These are phyloP conservation scores for Talaromyces trachyspermus DNA, from an alignment of 495 filamentous ascomycete genomes.

Conservation along the genomic window DNA sequence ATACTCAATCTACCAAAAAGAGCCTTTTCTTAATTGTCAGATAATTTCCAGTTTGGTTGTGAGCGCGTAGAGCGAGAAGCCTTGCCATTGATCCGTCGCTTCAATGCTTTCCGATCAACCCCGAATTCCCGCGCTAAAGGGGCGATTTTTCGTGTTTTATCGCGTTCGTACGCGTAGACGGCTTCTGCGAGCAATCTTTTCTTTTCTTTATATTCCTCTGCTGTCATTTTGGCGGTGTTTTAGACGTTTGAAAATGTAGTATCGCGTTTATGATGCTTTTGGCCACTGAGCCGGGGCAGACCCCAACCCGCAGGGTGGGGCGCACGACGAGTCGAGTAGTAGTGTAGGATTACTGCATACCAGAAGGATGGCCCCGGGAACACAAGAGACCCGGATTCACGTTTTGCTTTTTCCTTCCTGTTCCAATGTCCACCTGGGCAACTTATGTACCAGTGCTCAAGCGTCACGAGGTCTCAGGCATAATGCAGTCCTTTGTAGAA, in stretches of 20 bases:
- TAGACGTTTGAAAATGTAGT: not conserved
- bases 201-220: not conserved
- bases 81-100: not conserved
- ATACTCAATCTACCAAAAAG: not conserved
- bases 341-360: not conserved
- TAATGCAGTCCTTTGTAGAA: constrained; percentile 1
- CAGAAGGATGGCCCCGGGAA: not conserved
- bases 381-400: not conserved
- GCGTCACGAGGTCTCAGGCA: not conserved
- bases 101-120: not conserved
- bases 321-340: too few relatives aligned
- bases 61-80: not conserved
- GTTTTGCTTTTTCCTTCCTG: not conserved
- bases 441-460: constrained; percentile 1
- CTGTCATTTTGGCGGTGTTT: not conserved
- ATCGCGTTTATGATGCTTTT: not conserved
- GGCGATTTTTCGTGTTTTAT: not conserved
- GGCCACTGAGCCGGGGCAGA: not conserved
- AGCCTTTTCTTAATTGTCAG: not conserved
- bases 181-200: not conserved
- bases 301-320: too few relatives aligned
- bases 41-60: not conserved
- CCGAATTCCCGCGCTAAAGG: not conserved
- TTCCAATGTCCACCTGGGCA: constrained; percentile 1
- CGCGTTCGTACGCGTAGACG: not conserved